Evolutionary conservation across 257 asterid genomes (phyloP), one percentile per base, ranked within the genome.

Genomic region (Eucommia ulmoides): DNA sequence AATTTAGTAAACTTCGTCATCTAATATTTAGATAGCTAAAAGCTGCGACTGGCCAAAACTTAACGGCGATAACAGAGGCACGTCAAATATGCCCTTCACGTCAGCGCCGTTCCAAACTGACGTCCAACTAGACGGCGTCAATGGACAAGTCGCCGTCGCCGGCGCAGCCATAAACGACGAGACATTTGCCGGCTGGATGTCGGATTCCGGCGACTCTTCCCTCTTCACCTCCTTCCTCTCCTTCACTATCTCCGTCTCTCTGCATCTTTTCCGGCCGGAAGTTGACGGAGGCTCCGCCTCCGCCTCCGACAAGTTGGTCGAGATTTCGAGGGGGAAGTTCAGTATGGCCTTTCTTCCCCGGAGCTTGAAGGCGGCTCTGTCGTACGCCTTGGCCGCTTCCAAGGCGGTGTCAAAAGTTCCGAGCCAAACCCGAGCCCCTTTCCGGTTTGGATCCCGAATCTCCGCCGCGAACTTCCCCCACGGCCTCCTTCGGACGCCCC

Each of bases 61-160:
- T 50, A 79, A 69, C 61, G 96, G 97, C 23, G 96, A 84, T 17
- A 84, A 23, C 45, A 74, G 87, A 24, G 95, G 95, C 3, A 88
- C 71, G 41, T 84, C 95, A 50, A 84, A 88, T n/a, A 88, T 81
- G 20, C 97, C 93, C 52, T 74, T 73, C 49, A 46, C 84, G 17
- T 84, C 88, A 0, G 73, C 86, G n/a, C 65, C 17, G 48, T 80
- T 93, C 97, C 94, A 88, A 51, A 88, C 78, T 4, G 92, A 57
- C 65, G 60, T 72, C 97, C 97, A 88, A 52, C 57, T 82, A 1
- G 97, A 80, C 65, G 95, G 97, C 66, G 95, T 88, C 54, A 84
- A 67, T 0, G 97, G 88, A 33, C 59, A 60, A 0, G 84, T 63
- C 25, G 70, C 70, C 42, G 71, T 55, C 26, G 56, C 52, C 14